Evolutionary conservation across 108 stramenopile genomes (phyloP), one percentile per base, ranked within the genome.

Genomic region (Skeletonema grethae): DNA sequence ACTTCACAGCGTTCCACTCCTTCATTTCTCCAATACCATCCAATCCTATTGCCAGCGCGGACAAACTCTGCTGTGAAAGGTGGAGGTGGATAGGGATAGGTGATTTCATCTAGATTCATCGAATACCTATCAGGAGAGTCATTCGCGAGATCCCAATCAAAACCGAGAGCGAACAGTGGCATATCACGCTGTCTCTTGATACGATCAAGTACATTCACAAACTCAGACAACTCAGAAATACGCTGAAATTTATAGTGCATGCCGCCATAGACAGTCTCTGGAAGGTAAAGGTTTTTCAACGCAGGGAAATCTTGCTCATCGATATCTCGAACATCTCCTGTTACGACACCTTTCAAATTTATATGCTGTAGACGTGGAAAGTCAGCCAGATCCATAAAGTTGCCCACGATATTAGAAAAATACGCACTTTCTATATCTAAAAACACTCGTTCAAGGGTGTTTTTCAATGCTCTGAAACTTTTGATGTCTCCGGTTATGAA

Each of bases 401-500:
- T 31, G 15, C 57, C 57, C 12, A 28, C 29, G 57, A 58, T 4
- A 32, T 31, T 15, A 58, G 57, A 15, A 5, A 13, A 58, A 32
- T 36, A 10, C 9, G 9, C 1, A 36, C 9, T 10, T 6, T 58
- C 13, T 0, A 43, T 24, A 55, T 56, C 22, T 0, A 10, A 3
- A 0, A 0, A 1, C 53, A 64, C 46, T 3, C 0, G 18, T 64
- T 57, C 15, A 24, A 64, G 48, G 2, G 63, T 55, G 12, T 64
- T n/a, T 64, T 57, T 64, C 15, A 43, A 48, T 5, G 57, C 50
- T 57, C 63, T 64, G 4, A 64, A n/a, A 64, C 63, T 64, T 2
- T 12, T n/a, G 5, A 57, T 56, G 53, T 57, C 55, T 12, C 63
- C 63, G 1, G 53, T 50, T 4, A 64, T 0, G 5, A 4, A 0